phyloP scores from a whole-genome alignment of 2,329 filamentous ascomycete genomes.

The Boeremia exigua region DNA sequence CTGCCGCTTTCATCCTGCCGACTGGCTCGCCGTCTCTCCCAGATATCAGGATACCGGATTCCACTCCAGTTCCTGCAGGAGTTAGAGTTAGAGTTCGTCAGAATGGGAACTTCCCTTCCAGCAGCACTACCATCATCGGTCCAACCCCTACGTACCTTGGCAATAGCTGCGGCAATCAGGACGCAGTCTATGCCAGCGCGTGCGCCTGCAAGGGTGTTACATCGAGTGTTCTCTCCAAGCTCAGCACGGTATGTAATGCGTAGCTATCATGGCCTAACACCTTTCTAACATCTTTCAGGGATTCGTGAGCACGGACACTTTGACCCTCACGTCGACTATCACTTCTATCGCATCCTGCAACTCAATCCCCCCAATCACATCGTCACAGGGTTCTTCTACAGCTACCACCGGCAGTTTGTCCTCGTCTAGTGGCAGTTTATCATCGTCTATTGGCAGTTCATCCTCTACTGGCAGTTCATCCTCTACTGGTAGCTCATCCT shows the following conservation, averaged over 20 bases:
- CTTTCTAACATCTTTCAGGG: conserved; percentile 19
- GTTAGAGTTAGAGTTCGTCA: background rate
- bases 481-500: background rate
- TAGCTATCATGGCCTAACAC: background rate
- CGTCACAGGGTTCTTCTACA: conserved; percentile 19
- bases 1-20: background rate
- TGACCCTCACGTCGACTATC: background rate
- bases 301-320: conserved; percentile 17
- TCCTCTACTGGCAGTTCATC: background rate
- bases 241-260: conserved; percentile 28
- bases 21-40: background rate
- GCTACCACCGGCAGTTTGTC: background rate
- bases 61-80: background rate
- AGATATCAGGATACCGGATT: background rate
- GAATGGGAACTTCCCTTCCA: background rate
- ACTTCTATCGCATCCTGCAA: conserved; percentile 9
- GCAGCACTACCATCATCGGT: conserved; percentile 25
- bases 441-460: background rate
- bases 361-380: conserved; percentile 17
- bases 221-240: conserved; percentile 18
- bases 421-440: conserved; percentile 1
- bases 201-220: conserved; percentile 36
- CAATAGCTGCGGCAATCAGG: conserved; percentile 17
- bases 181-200: conserved; percentile 30
- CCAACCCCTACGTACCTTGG: conserved; percentile 33